These are phyloP conservation scores for Hymenoscyphus linearis DNA, from an alignment of 2,329 filamentous ascomycete genomes.

Conservation along the genomic window DNA sequence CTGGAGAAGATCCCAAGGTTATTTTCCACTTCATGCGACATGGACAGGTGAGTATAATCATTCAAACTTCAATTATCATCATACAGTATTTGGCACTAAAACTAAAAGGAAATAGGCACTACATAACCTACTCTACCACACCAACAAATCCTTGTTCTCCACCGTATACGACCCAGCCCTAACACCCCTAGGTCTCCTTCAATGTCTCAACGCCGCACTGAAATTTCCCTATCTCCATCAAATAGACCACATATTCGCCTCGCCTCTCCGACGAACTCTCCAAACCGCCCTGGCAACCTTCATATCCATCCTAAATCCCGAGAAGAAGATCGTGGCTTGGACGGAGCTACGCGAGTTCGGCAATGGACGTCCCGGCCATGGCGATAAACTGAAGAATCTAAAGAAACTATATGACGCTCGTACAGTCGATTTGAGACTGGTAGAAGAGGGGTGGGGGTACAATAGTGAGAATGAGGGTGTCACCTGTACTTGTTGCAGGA, in stretches of 20 bases:
- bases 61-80: not conserved
- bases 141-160: not conserved
- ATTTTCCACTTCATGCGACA: not conserved
- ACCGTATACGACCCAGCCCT: not conserved
- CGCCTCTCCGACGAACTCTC: not conserved
- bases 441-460: too few relatives aligned
- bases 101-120: not conserved
- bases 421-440: too few relatives aligned
- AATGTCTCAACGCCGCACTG: not conserved
- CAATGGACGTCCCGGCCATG: not conserved
- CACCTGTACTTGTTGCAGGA: too few relatives aligned
- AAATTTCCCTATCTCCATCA: not conserved
- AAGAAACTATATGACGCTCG: not conserved
- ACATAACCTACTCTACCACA: not conserved
- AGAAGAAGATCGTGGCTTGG: not conserved
- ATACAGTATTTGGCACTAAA: not conserved
- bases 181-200: not conserved
- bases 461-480: too few relatives aligned
- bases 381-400: not conserved
- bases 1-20: not conserved
- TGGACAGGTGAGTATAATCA: not conserved
- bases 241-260: not conserved
- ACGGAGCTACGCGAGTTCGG: not conserved
- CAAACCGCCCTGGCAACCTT: not conserved
- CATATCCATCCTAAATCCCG: not conserved